A percentile compares a stretch with the other conserved stretches of the same genome.
phyloP scores from a whole-genome alignment of 371 early-diverging fungal species.

The Apophysomyces sp. region DNA sequence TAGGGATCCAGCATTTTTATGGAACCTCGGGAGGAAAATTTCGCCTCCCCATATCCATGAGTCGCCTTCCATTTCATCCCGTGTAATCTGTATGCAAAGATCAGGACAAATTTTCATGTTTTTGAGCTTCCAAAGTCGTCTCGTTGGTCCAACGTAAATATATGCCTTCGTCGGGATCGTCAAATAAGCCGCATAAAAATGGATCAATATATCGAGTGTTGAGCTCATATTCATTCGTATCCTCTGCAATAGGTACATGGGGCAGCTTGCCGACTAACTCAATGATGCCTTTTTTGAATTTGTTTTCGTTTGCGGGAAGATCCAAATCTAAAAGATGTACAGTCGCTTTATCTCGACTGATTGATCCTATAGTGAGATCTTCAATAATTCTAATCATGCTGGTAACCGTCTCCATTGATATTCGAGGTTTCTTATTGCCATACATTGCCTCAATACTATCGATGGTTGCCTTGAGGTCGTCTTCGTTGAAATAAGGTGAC shows the following conservation, averaged over 20 bases:
- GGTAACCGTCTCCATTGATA: constrained; percentile 14
- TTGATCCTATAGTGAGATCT: constrained; percentile 14
- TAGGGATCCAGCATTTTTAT: too few species aligned
- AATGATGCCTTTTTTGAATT: constrained; percentile 14
- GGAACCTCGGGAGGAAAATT: not conserved
- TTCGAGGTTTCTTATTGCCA: constrained; percentile 14
- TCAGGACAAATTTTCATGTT: not conserved
- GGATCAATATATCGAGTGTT: not conserved
- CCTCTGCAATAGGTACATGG: constrained; percentile 11
- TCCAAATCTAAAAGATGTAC: constrained; percentile 16
- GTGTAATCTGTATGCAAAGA: not conserved
- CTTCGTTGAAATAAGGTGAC: constrained; percentile 12
- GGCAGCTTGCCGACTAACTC: constrained; percentile 20
- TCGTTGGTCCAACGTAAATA: too few species aligned
- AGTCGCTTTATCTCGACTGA: constrained; percentile 17
- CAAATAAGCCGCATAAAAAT: not conserved
- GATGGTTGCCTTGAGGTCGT: constrained; percentile 16
- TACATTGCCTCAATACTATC: constrained; percentile 14
- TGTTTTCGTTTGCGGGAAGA: constrained; percentile 15
- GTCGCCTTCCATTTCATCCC: constrained; percentile 4
- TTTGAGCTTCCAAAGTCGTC: too few species aligned
- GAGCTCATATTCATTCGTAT: constrained; percentile 2
- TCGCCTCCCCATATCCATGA: constrained; percentile 2
- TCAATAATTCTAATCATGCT: constrained; percentile 14
- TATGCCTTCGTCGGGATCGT: not conserved